Evolutionary conservation across 139 green algal genomes (phyloP).

Genomic region (Dunaliella primolecta): DNA sequence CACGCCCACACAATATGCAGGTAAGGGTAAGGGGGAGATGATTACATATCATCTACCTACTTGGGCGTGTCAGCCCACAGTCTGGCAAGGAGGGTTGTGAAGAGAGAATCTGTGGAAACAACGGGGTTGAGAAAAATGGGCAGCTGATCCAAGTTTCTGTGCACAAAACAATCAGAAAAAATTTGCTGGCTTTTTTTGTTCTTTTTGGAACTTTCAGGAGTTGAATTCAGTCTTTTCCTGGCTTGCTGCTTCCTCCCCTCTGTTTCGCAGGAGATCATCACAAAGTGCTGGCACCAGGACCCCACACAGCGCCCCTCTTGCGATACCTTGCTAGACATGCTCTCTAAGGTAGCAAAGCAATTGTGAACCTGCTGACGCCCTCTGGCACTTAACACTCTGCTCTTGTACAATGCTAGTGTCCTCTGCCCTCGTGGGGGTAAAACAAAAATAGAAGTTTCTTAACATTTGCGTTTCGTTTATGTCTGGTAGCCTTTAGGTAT

Average conservation of each 20-base stretch:
- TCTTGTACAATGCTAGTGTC: no score
- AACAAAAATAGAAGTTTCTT: no score
- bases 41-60: neutral
- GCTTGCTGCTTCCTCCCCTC: no score
- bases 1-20: slow-evolving; percentile 27
- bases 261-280: slow-evolving; percentile 29
- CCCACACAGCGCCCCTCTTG: slow-evolving; percentile 34
- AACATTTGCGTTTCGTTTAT: no score
- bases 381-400: no score
- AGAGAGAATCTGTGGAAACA: neutral
- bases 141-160: neutral
- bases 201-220: no score
- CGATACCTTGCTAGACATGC: slow-evolving; percentile 34
- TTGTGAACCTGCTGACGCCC: neutral
- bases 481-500: no score
- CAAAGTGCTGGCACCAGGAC: slow-evolving; percentile 41
- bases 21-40: neutral
- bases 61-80: no score
- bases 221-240: no score
- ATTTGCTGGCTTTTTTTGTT: no score
- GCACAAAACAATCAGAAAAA: neutral
- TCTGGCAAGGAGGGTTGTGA: neutral
- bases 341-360: slow-evolving; percentile 28
- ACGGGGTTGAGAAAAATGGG: neutral
- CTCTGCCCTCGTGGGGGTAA: no score